Evolutionary conservation across 345 rosid species (phyloP).

Genomic region (Boechera retrofracta): DNA sequence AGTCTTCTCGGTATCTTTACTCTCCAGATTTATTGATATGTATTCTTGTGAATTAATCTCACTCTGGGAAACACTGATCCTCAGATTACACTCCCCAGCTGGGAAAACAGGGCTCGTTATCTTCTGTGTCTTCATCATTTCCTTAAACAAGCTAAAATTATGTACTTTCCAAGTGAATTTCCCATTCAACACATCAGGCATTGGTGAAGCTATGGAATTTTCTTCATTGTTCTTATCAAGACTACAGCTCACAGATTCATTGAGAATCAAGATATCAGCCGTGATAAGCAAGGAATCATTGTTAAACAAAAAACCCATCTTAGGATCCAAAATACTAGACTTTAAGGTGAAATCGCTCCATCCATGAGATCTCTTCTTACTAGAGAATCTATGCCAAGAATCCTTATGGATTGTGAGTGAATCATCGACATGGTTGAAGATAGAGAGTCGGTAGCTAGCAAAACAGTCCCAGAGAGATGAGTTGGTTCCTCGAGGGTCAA

Average conservation of each 20-base stretch:
- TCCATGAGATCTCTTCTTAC: conserved; percentile 97
- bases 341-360: conserved; percentile 98
- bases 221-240: conserved; percentile 81
- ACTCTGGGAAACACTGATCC: conserved; percentile 95
- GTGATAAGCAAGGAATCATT: conserved; percentile 79
- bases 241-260: conserved; percentile 79
- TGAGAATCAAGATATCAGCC: conserved; percentile 86
- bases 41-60: conserved; percentile 80
- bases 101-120: conserved; percentile 98
- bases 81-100: conserved; percentile 92
- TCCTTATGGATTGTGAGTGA: conserved; percentile 90
- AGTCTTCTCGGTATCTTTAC: conserved; percentile 87
- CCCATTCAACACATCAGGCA: conserved; percentile 85
- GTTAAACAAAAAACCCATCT: conserved; percentile 72
- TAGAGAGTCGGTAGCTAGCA: conserved; percentile 91
- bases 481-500: conserved; percentile 90
- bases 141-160: conserved; percentile 93
- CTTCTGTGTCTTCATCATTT: conserved; percentile 97
- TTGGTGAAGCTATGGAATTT: conserved; percentile 63
- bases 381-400: conserved; percentile 98
- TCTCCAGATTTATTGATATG: conserved; percentile 96
- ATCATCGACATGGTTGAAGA: conserved; percentile 76
- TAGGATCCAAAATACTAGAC: conserved; percentile 79
- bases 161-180: conserved; percentile 98
- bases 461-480: conserved; percentile 97